Percentiles rank a stretch among this genome's conserved stretches.
Conservation (phyloP, 2,329 filamentous ascomycete species). For the Diaporthe humulicola region DNA sequence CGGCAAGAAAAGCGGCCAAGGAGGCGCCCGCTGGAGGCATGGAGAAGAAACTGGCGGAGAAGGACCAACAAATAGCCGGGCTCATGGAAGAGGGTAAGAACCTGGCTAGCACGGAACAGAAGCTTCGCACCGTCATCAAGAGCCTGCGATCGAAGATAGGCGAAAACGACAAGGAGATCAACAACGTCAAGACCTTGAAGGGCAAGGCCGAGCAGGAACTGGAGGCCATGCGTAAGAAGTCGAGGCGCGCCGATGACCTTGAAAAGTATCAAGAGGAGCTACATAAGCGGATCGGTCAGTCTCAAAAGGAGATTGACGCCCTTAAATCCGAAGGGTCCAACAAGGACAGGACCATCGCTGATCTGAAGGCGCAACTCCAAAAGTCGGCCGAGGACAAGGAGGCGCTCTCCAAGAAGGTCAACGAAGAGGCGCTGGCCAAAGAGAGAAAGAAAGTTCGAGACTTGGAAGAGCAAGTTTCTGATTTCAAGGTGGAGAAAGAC, state of each 20-base stretch:
- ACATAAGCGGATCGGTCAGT: constrained; percentile 71
- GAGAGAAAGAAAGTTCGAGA: constrained; percentile 68
- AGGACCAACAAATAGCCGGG: constrained; percentile 89
- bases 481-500: constrained; percentile 84
- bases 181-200: constrained; percentile 69
- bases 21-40: constrained; percentile 72
- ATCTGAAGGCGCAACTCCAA: constrained; percentile 78
- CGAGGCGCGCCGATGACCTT: constrained; percentile 63
- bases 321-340: constrained; percentile 74
- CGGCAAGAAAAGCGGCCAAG: constrained; percentile 77
- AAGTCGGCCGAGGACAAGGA: constrained; percentile 77
- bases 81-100: constrained; percentile 94
- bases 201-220: constrained; percentile 70
- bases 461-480: constrained; percentile 69
- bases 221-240: constrained; percentile 59
- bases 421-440: constrained; percentile 76
- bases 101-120: constrained; percentile 87
- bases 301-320: constrained; percentile 61
- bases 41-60: constrained; percentile 87
- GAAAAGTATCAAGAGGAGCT: constrained; percentile 67
- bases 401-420: constrained; percentile 74
- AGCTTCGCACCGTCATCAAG: constrained; percentile 85
- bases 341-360: constrained; percentile 75
- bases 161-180: constrained; percentile 75
- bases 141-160: constrained; percentile 78